These are phyloP conservation scores for Pichia sporocuriosa DNA, from an alignment of 805 yeast genomes.

Conservation along the genomic window DNA sequence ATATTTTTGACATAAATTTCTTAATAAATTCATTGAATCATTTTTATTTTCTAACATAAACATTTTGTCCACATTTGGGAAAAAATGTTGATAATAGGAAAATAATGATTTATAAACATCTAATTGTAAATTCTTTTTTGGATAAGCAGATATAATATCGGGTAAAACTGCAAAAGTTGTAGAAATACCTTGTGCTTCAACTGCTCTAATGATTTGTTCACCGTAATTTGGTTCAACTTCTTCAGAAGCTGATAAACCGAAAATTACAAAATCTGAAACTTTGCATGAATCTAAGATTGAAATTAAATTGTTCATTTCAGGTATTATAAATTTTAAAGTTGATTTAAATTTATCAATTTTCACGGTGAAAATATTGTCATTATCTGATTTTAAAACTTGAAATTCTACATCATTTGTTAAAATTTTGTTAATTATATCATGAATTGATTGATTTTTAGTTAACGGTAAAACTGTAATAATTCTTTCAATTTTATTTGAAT, in stretches of 20 bases:
- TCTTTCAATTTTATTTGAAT: conserved; percentile 67
- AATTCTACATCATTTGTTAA: conserved; percentile 32
- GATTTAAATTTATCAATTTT: conserved; percentile 65
- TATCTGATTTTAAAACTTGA: conserved; percentile 28
- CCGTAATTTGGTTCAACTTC: conserved; percentile 80
- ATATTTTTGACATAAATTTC: conserved; percentile 75
- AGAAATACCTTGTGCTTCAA: conserved; percentile 88
- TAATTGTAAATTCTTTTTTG: conserved; percentile 68
- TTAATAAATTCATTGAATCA: conserved; percentile 66
- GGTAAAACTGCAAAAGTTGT: conserved; percentile 74
- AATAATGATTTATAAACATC: conserved; percentile 61
- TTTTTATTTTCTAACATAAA: conserved; percentile 59
- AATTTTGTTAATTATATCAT: conserved; percentile 47
- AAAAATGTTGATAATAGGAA: conserved; percentile 65
- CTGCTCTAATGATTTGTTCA: conserved; percentile 82
- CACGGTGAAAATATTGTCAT: conserved; percentile 47
- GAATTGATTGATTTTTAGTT: conserved; percentile 59
- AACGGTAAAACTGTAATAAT: conserved; percentile 76
- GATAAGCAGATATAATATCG: conserved; percentile 58
- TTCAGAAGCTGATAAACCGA: conserved; percentile 79
- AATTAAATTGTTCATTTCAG: conserved; percentile 59
- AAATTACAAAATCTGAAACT: conserved; percentile 81
- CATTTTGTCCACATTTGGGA: conserved; percentile 74
- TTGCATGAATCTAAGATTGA: conserved; percentile 80
- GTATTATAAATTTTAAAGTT: conserved; percentile 64